These are phyloP conservation scores for Aleurites moluccanus DNA, from an alignment of 441 rosid genomes.

Conservation along the genomic window DNA sequence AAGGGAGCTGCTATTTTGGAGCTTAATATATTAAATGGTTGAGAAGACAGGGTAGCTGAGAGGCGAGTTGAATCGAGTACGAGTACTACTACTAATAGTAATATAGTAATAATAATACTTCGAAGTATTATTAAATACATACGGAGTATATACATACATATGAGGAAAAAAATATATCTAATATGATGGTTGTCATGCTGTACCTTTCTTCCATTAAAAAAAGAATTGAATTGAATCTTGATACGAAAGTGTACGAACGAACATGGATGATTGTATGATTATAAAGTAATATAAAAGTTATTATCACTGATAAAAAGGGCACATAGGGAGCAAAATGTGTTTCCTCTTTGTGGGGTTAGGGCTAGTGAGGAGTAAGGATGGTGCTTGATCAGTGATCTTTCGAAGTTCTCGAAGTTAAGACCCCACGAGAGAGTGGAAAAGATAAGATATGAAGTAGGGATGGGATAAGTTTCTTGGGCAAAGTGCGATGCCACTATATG, in stretches of 20 bases:
- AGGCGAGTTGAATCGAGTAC: conserved; percentile 27
- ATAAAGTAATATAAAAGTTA: conserved; percentile 17
- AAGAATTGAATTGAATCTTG: conserved; percentile 25
- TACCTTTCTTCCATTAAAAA: conserved; percentile 26
- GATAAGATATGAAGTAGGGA: conserved; percentile 64
- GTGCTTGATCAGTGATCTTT: conserved; percentile 39
- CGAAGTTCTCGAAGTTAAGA: conserved; percentile 40
- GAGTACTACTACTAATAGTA: neutral
- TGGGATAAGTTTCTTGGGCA: conserved; percentile 71
- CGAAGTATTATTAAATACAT: neutral
- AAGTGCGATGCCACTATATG: conserved; percentile 47
- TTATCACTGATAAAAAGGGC: neutral
- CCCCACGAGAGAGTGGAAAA: conserved; percentile 61
- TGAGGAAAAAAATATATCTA: too few relatives aligned
- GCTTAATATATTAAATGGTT: conserved; percentile 40
- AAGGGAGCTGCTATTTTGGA: conserved; percentile 20
- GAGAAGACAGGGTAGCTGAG: conserved; percentile 46
- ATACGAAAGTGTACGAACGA: conserved; percentile 63
- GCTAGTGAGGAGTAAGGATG: conserved; percentile 19
- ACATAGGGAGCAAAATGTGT: neutral
- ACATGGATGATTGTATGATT: conserved; percentile 27
- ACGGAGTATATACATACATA: neutral
- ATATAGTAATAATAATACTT: neutral
- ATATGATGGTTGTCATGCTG: conserved; percentile 34
- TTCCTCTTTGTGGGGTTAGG: neutral